Evolutionary conservation across 805 yeast species (phyloP).

Genomic region (Teunomyces lycoperdinae): DNA sequence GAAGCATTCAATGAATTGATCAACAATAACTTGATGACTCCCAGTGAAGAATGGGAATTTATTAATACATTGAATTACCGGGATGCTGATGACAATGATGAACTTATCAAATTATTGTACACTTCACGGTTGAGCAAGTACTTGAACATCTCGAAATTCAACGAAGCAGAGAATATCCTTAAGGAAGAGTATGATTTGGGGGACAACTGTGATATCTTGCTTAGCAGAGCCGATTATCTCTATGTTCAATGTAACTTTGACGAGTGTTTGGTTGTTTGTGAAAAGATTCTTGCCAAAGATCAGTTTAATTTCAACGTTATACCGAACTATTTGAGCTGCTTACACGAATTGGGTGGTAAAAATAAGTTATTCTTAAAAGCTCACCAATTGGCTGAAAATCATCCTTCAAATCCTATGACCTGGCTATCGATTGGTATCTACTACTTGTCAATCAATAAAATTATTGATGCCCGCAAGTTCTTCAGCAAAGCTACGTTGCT

Average conservation of each 20-base stretch:
- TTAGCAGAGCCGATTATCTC: constrained; percentile 64
- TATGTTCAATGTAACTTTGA: constrained; percentile 77
- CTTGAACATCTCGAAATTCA: constrained; percentile 52
- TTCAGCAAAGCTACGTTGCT: constrained; percentile 86
- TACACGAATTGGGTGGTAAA: constrained; percentile 79
- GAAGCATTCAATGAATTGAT: constrained; percentile 87
- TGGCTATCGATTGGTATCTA: constrained; percentile 94
- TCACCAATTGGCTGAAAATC: constrained; percentile 80
- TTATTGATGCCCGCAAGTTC: constrained; percentile 79
- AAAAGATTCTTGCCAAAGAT: constrained; percentile 55
- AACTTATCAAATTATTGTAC: constrained; percentile 73
- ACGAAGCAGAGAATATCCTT: constrained; percentile 64
- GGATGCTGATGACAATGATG: constrained; percentile 75
- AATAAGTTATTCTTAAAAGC: constrained; percentile 78
- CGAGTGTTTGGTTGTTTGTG: constrained; percentile 74
- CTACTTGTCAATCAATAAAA: constrained; percentile 69
- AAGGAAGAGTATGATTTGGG: constrained; percentile 69
- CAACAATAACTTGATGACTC: constrained; percentile 69
- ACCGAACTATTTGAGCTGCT: constrained; percentile 78
- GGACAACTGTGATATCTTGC: constrained; percentile 65
- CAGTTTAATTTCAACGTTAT: constrained; percentile 67
- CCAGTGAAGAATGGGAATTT: constrained; percentile 85
- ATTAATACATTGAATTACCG: constrained; percentile 62
- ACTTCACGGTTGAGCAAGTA: constrained; percentile 75
- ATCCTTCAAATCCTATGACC: constrained; percentile 77